Evolutionary conservation across 2,329 filamentous ascomycete genomes (phyloP), one percentile per base, ranked within the genome.

Genomic region (Exophiala sideris): DNA sequence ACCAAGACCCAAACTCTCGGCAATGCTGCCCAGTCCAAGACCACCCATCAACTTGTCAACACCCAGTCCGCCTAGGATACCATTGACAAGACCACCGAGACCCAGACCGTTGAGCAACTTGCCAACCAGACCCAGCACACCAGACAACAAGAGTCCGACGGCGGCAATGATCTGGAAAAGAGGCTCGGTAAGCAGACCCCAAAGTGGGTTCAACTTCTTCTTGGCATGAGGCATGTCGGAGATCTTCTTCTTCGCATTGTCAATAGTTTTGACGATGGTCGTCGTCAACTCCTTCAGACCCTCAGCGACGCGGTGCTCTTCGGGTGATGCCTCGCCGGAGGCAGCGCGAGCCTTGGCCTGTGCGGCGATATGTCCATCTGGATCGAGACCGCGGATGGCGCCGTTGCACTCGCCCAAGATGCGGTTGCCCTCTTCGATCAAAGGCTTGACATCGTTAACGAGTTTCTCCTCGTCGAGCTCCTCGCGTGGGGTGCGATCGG

Each of bases 191-290:
- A 94, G 76, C 45, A 96, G 77, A 29, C 78, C 84, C 90, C 91
- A 95, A 29, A 96, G 83, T 9, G 91, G 91, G 75, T 92, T 96
- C 57, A 96, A 80, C 77, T 92, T 86, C 80, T 95, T 92, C 86
- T 96, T 95, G 40, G 90, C 91, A 63, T 95, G 88, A 5, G 91
- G 91, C 88, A 96, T 94, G 67, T 89, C 88, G 66, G 88, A 84
- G 57, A 96, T 88, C 77, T 89, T 88, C 76, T 87, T 88, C 83
- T 91, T 94, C 21, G 88, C 88, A 60, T 87, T 85, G 67, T 96
- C 91, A 63, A 96, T 92, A 20, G 86, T 89, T 65, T 86, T 84
- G 44, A 88, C 86, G 18, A 96, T 88, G 21, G 83, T 86, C 16
- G 86, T 86, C 0, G 91, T 92, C 55, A 96, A 79, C 74, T 84